These are phyloP conservation scores for Parietichytrium sp. DNA, from an alignment of 108 stramenopile species.

Conservation along the genomic window DNA sequence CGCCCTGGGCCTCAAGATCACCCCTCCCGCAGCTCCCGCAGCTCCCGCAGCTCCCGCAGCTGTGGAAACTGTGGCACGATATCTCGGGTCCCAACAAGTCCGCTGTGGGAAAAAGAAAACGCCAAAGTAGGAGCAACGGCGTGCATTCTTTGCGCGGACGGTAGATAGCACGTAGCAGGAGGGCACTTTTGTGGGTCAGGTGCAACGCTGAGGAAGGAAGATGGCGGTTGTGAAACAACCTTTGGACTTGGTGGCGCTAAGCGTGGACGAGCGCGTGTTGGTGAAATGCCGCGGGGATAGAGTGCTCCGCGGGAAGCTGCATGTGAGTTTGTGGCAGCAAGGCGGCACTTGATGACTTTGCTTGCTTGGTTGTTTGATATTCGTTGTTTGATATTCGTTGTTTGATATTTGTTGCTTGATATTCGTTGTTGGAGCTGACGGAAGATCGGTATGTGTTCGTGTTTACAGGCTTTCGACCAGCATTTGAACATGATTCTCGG, in stretches of 20 bases:
- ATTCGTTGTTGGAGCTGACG: background rate
- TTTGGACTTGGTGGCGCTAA: slow-evolving; percentile 93
- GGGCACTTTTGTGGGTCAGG: background rate
- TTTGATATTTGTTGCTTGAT: too few species aligned
- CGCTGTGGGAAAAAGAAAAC: too few species aligned
- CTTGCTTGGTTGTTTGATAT: too few species aligned
- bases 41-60: too few species aligned
- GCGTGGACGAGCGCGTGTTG: slow-evolving; percentile 94
- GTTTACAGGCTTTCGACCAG: slow-evolving; percentile 87
- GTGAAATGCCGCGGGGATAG: slow-evolving; percentile 96
- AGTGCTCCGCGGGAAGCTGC: slow-evolving; percentile 92
- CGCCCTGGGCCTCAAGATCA: too few species aligned
- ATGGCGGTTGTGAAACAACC: slow-evolving; percentile 62
- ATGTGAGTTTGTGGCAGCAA: slow-evolving; percentile 67
- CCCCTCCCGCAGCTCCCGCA: too few species aligned
- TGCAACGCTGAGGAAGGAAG: background rate
- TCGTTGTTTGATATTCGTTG: too few species aligned
- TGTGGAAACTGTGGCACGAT: too few species aligned
- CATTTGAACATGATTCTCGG: slow-evolving; percentile 99
- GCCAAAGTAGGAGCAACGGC: too few species aligned
- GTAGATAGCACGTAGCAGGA: background rate
- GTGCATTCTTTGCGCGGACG: too few species aligned
- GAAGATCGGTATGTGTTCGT: background rate
- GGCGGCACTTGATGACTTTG: background rate
- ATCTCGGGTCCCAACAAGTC: too few species aligned